Evolutionary conservation across 2,329 filamentous ascomycete species (phyloP).

Genomic region (Sordariomycetes sp.): DNA sequence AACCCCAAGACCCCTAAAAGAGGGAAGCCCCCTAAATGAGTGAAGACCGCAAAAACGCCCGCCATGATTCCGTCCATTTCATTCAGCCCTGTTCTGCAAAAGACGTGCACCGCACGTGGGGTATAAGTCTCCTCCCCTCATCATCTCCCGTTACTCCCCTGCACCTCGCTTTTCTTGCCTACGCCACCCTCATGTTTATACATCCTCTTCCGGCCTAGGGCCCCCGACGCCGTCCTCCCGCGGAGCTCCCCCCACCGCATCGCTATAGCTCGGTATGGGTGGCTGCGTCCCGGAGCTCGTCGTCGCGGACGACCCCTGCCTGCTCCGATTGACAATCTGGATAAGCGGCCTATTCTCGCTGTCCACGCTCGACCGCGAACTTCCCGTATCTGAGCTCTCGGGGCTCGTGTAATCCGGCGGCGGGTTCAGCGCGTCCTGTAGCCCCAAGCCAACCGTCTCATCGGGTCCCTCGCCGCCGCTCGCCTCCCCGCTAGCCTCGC

Average conservation of each 20-base stretch:
- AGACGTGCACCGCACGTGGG: background rate
- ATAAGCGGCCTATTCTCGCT: constrained; percentile 41
- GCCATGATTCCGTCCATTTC: background rate
- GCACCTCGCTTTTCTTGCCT: background rate
- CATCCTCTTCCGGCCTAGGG: background rate
- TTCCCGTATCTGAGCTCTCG: constrained; percentile 42
- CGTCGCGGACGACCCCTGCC: constrained; percentile 34
- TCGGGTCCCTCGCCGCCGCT: constrained; percentile 15
- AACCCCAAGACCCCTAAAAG: background rate
- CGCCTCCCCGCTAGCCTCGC: constrained; percentile 47
- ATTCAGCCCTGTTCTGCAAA: background rate
- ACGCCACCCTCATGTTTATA: background rate
- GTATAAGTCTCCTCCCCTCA: background rate
- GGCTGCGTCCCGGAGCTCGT: constrained; percentile 22
- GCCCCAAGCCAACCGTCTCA: constrained; percentile 26
- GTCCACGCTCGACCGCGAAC: constrained; percentile 42
- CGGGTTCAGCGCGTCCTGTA: constrained; percentile 45
- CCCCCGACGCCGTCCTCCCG: background rate
- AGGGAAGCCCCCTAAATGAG: background rate
- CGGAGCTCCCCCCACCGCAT: constrained; percentile 40
- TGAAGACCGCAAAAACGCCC: background rate
- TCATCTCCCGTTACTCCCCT: no score
- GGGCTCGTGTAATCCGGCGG: constrained; percentile 63
- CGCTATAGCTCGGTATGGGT: constrained; percentile 74
- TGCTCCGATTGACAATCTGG: constrained; percentile 33